phyloP scores from a whole-genome alignment of 352 stramenopile species.

The Blastocystis hominis region DNA sequence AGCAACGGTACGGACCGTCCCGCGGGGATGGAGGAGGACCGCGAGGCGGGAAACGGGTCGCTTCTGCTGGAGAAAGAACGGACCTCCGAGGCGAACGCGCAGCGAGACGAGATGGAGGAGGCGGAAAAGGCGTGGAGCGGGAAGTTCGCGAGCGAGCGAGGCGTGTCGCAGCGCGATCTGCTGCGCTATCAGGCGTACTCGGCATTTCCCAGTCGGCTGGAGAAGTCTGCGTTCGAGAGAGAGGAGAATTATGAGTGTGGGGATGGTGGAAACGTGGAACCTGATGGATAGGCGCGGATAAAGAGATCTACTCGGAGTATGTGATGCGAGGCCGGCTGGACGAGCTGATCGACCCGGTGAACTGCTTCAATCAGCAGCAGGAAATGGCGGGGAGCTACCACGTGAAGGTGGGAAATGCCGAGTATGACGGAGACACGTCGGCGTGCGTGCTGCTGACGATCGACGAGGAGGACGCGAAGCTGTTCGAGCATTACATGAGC shows the following conservation, averaged over 20 bases:
- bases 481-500: background rate
- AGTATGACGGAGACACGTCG: background rate
- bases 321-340: background rate
- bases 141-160: background rate
- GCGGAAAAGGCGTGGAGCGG: background rate
- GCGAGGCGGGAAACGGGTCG: background rate
- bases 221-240: background rate
- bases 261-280: background rate
- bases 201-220: background rate
- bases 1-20: background rate
- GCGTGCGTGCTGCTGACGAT: background rate
- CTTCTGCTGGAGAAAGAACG: background rate
- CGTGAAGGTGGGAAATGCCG: background rate
- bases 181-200: slow-evolving; percentile 20
- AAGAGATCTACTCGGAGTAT: background rate
- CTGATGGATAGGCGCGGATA: background rate
- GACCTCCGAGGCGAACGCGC: background rate
- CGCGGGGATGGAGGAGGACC: background rate
- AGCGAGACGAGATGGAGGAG: background rate
- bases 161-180: background rate
- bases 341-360: background rate
- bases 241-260: slow-evolving; percentile 6
- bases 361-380: background rate
- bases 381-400: background rate
- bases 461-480: background rate